Evolutionary conservation across 305 asterid genomes (phyloP), one percentile per base, ranked within the genome.

Genomic region (Lippia alba): DNA sequence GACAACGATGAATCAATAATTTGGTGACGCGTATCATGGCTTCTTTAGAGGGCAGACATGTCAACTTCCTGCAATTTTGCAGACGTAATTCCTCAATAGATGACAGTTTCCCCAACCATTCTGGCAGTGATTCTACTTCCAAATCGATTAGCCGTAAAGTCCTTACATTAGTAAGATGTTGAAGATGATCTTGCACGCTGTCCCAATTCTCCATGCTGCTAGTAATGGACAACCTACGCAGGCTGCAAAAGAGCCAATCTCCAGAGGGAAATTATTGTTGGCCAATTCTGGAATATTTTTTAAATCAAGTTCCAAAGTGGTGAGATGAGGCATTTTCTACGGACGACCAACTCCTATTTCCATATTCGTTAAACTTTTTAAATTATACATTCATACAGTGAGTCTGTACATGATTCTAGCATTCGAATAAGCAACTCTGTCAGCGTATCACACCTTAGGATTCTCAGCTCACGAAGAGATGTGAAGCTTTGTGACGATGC

Each of bases 41-140:
- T 49, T 49, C 55, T 15, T 49, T 14, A n/a, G 55, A 49, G 19
- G 55, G 55, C 19, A 49, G 8, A 14, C 7, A 6, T 1, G 16
- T 14, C n/a, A 49, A 15, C 19, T 15, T 49, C 8, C 5, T 3
- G 55, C 55, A 49, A 44, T 5, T 5, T 2, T 2, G 49, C 10
- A 44, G 12, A 8, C 3, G 12, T 44, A 44, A 44, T 44, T 11
- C 49, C 49, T 10, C 12, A 2, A 44, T 14, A 44, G 12, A 44
- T 7, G 69, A 64, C 56, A 71, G 19, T 16, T 15, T 11, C 15
- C 74, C 74, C n/a, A 78, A 30, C 78, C 76, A 73, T 10, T 73
- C 76, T 2, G 76, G 78, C 70, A 73, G 16, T 34, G 45, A 49
- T 65, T 68, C 70, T 1, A 64, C 49, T 41, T 75, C 75, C 53